A percentile compares a stretch with the other conserved stretches of the same genome.
Evolutionary conservation across 1,139 yeast genomes (phyloP).

Genomic region (Blastobotrys arbuscula): DNA sequence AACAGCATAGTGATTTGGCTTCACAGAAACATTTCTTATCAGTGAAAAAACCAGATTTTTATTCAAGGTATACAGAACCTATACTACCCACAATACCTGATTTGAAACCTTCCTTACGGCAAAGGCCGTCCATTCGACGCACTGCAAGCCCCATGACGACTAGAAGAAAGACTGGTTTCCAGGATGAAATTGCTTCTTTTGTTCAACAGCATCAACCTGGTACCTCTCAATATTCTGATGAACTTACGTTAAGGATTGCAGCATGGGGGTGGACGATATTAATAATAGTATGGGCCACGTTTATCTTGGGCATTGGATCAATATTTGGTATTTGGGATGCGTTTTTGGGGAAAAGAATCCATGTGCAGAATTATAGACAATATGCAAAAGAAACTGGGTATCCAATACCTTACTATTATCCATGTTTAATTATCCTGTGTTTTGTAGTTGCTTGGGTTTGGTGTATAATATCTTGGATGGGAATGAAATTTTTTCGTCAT

Average conservation of each 20-base stretch:
- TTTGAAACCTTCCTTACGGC: background rate
- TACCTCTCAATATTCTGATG: background rate
- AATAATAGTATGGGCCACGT: conserved; percentile 26
- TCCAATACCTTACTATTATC: conserved; percentile 42
- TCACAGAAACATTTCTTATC: background rate
- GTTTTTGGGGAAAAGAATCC: background rate
- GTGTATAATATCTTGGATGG: conserved; percentile 71
- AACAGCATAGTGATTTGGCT: conserved; percentile 11
- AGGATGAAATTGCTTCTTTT: conserved; percentile 11
- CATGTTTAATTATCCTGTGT: conserved; percentile 47
- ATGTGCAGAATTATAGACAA: conserved; percentile 15
- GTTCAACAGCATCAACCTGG: background rate
- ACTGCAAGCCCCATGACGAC: conserved; percentile 9
- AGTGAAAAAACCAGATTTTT: background rate
- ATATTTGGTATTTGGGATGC: conserved; percentile 20
- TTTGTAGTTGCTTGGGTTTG: conserved; percentile 65
- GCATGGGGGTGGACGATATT: conserved; percentile 29
- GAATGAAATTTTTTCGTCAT: conserved; percentile 69
- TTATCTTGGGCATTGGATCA: conserved; percentile 27
- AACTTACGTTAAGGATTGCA: conserved; percentile 11
- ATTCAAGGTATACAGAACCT: conserved; percentile 4
- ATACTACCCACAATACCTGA: background rate
- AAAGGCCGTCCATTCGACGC: background rate
- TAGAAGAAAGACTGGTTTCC: conserved; percentile 14
- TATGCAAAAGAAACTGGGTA: conserved; percentile 34